Evolutionary conservation across 2,329 filamentous ascomycete genomes (phyloP).

Genomic region (Claviceps paspali): DNA sequence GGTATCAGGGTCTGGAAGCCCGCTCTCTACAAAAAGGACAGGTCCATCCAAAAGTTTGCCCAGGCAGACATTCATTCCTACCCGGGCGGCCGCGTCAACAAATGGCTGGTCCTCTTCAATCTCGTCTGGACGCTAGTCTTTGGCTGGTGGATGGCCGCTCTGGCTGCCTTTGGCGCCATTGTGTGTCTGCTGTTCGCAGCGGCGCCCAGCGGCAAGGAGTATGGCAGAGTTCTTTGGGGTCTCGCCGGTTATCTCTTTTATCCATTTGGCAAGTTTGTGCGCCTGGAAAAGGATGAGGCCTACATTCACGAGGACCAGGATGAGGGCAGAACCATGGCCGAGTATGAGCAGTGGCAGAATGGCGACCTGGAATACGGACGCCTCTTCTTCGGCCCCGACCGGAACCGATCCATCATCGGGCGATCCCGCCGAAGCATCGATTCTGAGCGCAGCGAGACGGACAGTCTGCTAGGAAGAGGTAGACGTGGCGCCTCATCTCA

Average conservation of each 20-base stretch:
- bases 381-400: conserved; percentile 81
- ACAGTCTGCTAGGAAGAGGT: conserved; percentile 62
- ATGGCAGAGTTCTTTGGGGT: conserved; percentile 72
- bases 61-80: conserved; percentile 95
- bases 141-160: conserved; percentile 85
- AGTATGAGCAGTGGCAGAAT: conserved; percentile 98
- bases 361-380: conserved; percentile 91
- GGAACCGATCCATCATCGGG: conserved; percentile 66
- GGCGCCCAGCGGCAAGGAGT: conserved; percentile 65
- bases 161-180: conserved; percentile 58
- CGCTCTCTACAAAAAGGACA: conserved; percentile 91
- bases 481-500: conserved; percentile 32
- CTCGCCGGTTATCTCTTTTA: conserved; percentile 81
- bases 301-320: conserved; percentile 91
- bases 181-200: conserved; percentile 70
- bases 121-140: conserved; percentile 80
- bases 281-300: conserved; percentile 81
- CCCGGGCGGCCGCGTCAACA: conserved; percentile 73
- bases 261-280: conserved; percentile 92
- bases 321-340: conserved; percentile 90
- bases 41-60: conserved; percentile 89
- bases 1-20: conserved; percentile 99
- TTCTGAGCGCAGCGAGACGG: conserved; percentile 68
- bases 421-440: conserved; percentile 79
- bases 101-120: conserved; percentile 78